Evolutionary conservation across 345 rosid genomes (phyloP), one percentile per base, ranked within the genome.

Genomic region (Nephelium lappaceum): DNA sequence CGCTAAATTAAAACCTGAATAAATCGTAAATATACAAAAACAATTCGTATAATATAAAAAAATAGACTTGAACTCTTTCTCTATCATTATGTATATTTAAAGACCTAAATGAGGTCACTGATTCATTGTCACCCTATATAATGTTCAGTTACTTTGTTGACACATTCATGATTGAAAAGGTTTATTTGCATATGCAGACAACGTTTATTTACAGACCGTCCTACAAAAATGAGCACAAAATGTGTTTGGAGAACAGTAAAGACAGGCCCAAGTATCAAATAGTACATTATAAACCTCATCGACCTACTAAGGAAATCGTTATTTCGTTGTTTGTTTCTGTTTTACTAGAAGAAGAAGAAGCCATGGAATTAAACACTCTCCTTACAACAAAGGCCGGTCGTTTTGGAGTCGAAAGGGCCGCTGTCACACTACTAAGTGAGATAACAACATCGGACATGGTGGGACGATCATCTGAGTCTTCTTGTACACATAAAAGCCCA

Each of bases 401-500:
- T 9, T 79, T 85, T 4, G 88, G 86, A 42, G 51, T 53, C n/a
- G 81, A 73, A 68, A 77, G 71, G 31, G 77, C n/a, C 4, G 76
- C 45, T 49, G 57, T 69, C 42, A 73, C 83, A 55, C 83, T 76
- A 5, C 78, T 69, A 3, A 79, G 83, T 83, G 79, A 73, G 42
- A 57, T 2, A 21, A 81, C 36, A 11, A 81, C 80, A 47, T 10
- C 71, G 18, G 88, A 76, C 81, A 85, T 73, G 51, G 71, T 70
- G 38, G 88, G 83, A 11, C 84, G 81, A 49, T 83, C 86, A 57
- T 16, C 11, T 31, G 84, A 81, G 16, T 85, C 81, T 72, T 85
- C 86, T 73, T 85, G 84, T 14, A 83, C 83, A 14, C 86, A 85
- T 58, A 81, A 67, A 11, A 85, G 78, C 12, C 74, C 84, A 8